Evolutionary conservation across 306 rosid species (phyloP).

Genomic region (Cicer chorassanicum): DNA sequence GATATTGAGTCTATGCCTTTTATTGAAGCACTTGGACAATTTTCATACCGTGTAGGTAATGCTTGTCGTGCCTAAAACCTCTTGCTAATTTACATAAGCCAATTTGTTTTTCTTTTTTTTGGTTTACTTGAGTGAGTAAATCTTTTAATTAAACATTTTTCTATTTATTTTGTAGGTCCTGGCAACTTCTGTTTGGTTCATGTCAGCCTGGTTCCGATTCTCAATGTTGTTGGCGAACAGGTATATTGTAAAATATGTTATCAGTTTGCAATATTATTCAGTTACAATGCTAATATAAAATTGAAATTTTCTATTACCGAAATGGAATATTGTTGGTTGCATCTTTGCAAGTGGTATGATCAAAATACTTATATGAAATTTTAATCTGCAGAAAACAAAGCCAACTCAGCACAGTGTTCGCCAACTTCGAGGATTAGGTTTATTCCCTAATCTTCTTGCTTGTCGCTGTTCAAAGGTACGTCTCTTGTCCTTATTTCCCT

Average conservation of each 20-base stretch:
- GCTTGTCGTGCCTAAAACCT: conserved; percentile 19
- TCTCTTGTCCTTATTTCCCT: conserved; percentile 36
- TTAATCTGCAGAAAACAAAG: conserved; percentile 75
- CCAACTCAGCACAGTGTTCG: conserved; percentile 95
- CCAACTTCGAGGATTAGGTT: conserved; percentile 83
- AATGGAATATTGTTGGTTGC: conserved; percentile 24
- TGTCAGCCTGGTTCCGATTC: conserved; percentile 85
- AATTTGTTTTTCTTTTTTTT: conserved; percentile 3
- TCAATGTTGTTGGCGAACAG: conserved; percentile 89
- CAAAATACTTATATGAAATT: conserved; percentile 24
- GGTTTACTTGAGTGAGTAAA: conserved; percentile 27
- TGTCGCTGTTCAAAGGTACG: conserved; percentile 86
- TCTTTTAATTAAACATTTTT: conserved; percentile 18
- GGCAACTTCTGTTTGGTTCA: conserved; percentile 86
- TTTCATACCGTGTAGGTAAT: conserved; percentile 86
- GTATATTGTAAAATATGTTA: conserved; percentile 48
- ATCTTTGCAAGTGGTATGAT: conserved; percentile 20
- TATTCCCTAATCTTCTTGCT: conserved; percentile 84
- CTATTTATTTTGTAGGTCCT: conserved; percentile 51
- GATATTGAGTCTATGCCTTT: conserved; percentile 89
- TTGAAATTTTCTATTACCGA: conserved; percentile 16
- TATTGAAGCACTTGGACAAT: conserved; percentile 88
- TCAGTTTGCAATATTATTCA: conserved; percentile 20
- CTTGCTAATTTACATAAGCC: not conserved
- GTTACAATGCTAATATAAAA: not conserved